Conservation (phyloP, 1,284 basidiomycete genomes). For the Dichomitus squalens region DNA sequence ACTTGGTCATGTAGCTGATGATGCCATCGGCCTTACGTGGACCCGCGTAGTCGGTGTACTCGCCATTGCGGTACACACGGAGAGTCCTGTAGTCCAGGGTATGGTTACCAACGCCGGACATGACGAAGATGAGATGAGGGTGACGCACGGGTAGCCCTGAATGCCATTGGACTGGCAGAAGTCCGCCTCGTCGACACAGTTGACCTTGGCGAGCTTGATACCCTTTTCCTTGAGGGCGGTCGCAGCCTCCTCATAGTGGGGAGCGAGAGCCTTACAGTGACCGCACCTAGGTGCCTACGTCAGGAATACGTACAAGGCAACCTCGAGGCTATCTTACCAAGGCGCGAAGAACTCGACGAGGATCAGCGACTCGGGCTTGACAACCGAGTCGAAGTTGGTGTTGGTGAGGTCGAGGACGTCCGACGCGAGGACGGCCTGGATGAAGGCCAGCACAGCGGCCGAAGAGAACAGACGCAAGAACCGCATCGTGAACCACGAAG, state of each 20-base stretch:
- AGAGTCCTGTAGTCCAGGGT: constrained; percentile 55
- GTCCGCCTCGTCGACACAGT: constrained; percentile 89
- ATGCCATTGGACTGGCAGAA: constrained; percentile 86
- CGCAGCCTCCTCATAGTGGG: constrained; percentile 96
- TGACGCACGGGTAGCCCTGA: constrained; percentile 87
- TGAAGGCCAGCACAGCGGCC: constrained; percentile 55
- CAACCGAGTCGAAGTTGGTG: constrained; percentile 70
- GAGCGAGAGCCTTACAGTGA: constrained; percentile 91
- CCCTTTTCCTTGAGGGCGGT: constrained; percentile 86
- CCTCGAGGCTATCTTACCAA: constrained; percentile 51
- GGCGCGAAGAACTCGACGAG: constrained; percentile 97
- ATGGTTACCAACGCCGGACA: neutral
- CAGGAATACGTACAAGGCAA: constrained; percentile 2
- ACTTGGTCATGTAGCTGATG: constrained; percentile 98
- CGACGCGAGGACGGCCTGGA: constrained; percentile 59
- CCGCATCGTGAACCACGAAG: constrained; percentile 56
- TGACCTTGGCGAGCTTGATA: constrained; percentile 95
- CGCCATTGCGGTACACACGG: constrained; percentile 92
- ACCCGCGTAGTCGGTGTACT: constrained; percentile 79
- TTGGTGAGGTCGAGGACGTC: constrained; percentile 83
- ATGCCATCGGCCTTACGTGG: constrained; percentile 97
- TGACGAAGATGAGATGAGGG: neutral
- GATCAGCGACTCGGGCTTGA: constrained; percentile 76
- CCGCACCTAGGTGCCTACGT: constrained; percentile 62
- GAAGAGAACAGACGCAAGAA: constrained; percentile 53